Base-by-base conservation (phyloP, 2,329 filamentous ascomycete species). In the Beauveria sp. region DNA sequence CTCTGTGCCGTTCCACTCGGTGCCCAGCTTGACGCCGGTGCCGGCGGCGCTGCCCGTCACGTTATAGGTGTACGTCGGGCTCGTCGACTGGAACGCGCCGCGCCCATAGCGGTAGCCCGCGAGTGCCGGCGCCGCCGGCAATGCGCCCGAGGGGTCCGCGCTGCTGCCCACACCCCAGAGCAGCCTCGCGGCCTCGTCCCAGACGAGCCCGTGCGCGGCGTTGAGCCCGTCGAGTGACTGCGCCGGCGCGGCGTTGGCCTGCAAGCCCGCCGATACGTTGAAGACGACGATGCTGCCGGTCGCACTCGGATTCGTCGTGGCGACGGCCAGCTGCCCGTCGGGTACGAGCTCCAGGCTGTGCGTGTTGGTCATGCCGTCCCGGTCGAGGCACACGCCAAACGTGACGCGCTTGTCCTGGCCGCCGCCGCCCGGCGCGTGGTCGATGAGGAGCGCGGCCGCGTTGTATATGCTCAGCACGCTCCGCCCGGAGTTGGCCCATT, bases 341-440 rank as follows among this genome's bases (percentile, higher is more conserved):
- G 58, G 58, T 6, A 61, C 42, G 22, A 61, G 50, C 42, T 61
- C 59, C 7, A 61, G 59, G 59, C 51, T 55, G 51, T 61, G 59
- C 10, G 59, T 61, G 59, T 61, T 61, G 43, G 14, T 12, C 50
- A 55, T 26, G 52, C 31, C 8, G 45, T 34, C 52, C 28, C 18
- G 43, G 43, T 49, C 5, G 26, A 61, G 43, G 43, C 59, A 61
- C 16, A 61, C 50, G 50, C 51, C 59, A 16, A 40, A 61, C 12
- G n/a, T 24, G 28, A 61, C 50, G 8, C 24, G 40, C 51, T 61
- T 61, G 43, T 61, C 59, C 9, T 34, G 49, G 49, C 3, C 2
- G 40, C 22, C 8, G 42, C 59, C 59, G 2, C 34, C 12, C 34
- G 59, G 59, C 22, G 10, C 3, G 45, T 38, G 51, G 14, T 9